A percentile compares a stretch with the other conserved stretches of the same genome.
Evolutionary conservation across 495 filamentous ascomycete genomes (phyloP).

Genomic region (Diplogelasinospora grovesii): DNA sequence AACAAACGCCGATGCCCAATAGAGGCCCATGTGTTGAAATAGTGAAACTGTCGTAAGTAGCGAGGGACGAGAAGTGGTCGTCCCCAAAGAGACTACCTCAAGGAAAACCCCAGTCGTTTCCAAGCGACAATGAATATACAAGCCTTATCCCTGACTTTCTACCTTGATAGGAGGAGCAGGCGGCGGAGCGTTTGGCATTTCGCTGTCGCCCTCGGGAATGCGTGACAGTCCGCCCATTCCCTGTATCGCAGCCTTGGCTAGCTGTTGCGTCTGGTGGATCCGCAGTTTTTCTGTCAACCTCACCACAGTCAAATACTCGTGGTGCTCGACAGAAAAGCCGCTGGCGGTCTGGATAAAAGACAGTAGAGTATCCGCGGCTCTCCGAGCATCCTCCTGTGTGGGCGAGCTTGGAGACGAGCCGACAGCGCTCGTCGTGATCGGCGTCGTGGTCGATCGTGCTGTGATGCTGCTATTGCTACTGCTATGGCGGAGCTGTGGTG

Average conservation of each 20-base stretch:
- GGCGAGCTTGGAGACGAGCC: conserved; percentile 56
- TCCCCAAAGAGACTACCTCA: not conserved
- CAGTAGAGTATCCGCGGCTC: conserved; percentile 79
- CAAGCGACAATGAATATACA: conserved; percentile 5
- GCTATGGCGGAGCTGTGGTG: conserved; percentile 47
- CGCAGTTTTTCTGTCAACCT: conserved; percentile 87
- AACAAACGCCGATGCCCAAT: no score
- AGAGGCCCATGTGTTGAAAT: no score
- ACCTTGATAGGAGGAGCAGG: no score
- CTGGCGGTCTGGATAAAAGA: conserved; percentile 72
- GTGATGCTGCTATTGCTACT: conserved; percentile 47
- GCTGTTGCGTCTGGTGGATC: conserved; percentile 53
- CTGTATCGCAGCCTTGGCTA: conserved; percentile 41
- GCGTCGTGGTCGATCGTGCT: conserved; percentile 37
- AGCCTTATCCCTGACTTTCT: conserved; percentile 18
- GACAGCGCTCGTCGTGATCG: conserved; percentile 31
- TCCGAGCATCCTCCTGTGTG: conserved; percentile 81
- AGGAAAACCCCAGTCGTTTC: not conserved
- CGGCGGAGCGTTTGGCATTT: conserved; percentile 33
- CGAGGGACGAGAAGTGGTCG: no score
- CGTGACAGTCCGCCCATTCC: conserved; percentile 60
- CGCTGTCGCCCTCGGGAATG: conserved; percentile 56
- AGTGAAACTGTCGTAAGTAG: no score
- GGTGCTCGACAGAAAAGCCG: conserved; percentile 64
- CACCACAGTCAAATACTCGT: conserved; percentile 76